phyloP scores from a whole-genome alignment of 1,284 basidiomycete species.

The Apiotrichum brassicae region DNA sequence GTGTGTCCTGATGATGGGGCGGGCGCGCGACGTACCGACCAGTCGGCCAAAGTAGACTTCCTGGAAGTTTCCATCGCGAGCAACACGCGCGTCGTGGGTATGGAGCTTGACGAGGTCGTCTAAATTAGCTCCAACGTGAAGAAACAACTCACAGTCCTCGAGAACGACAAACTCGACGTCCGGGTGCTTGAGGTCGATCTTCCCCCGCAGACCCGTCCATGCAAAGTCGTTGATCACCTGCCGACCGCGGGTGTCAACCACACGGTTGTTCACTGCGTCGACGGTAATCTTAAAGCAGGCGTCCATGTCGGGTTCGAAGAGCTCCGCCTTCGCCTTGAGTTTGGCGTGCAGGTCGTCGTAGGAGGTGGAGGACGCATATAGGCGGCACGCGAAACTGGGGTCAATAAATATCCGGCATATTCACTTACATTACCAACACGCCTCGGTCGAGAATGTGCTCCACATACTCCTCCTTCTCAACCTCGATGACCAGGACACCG shows the following conservation, averaged over 20 bases:
- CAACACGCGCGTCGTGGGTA: conserved; percentile 20
- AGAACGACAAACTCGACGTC: conserved; percentile 72
- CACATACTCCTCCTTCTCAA: conserved; percentile 68
- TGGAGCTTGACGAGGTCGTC: conserved; percentile 28
- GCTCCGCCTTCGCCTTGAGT: conserved; percentile 51
- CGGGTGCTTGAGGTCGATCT: conserved; percentile 75
- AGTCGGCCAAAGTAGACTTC: conserved; percentile 76
- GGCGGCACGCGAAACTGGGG: conserved; percentile 65
- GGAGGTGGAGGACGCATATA: conserved; percentile 59
- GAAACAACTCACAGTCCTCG: conserved; percentile 68
- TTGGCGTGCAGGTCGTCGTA: conserved; percentile 65
- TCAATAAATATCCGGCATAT: not conserved
- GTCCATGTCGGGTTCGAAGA: conserved; percentile 60
- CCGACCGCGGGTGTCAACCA: conserved; percentile 9
- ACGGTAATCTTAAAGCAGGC: conserved; percentile 78
- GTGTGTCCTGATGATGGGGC: conserved; percentile 61
- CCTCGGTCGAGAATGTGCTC: conserved; percentile 67
- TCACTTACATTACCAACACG: conserved; percentile 73
- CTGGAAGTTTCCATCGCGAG: conserved; percentile 60
- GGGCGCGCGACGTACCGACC: conserved; percentile 68
- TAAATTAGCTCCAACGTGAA: not conserved
- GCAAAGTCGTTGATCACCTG: conserved; percentile 72
- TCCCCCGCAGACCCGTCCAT: conserved; percentile 67
- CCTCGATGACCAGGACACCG: conserved; percentile 64
- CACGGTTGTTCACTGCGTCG: conserved; percentile 57